These are phyloP conservation scores for Apiospora kogelbergensis DNA, from an alignment of 2,329 filamentous ascomycete species.

Conservation along the genomic window DNA sequence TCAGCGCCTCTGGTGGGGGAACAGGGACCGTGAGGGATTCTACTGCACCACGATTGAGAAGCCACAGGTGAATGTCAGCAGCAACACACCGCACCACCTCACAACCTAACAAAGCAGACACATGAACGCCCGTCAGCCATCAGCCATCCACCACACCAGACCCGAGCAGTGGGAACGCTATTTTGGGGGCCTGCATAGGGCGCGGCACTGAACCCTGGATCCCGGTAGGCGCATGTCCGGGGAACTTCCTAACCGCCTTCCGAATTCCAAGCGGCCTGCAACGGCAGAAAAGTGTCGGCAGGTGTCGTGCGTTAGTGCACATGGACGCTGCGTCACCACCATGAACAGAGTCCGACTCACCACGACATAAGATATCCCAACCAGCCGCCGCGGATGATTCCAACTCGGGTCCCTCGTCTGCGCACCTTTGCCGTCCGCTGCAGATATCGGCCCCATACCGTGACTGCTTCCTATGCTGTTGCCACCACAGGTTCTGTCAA, in stretches of 20 bases:
- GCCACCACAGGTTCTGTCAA: too few relatives aligned
- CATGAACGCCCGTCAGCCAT: too few relatives aligned
- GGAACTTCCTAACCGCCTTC: background rate
- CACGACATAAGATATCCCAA: too few relatives aligned
- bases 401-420: conserved; percentile 9
- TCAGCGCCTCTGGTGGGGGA: background rate
- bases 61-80: too few relatives aligned
- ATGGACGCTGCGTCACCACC: background rate
- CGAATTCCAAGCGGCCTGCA: background rate
- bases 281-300: background rate
- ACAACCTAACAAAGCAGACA: too few relatives aligned
- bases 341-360: too few relatives aligned
- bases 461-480: background rate
- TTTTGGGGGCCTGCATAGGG: background rate
- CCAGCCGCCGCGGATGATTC: conserved; percentile 10
- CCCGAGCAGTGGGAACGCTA: conserved; percentile 1
- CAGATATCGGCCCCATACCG: background rate
- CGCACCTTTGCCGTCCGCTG: conserved; percentile 3
- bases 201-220: background rate
- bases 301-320: background rate
- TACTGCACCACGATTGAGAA: too few relatives aligned
- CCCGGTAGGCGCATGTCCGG: background rate
- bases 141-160: background rate
- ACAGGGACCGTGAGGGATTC: background rate
- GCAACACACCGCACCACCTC: too few relatives aligned